A percentile compares a stretch with the other conserved stretches of the same genome.
These are phyloP conservation scores for Diplodia intermedia DNA, from an alignment of 2,329 filamentous ascomycete genomes.

Conservation along the genomic window DNA sequence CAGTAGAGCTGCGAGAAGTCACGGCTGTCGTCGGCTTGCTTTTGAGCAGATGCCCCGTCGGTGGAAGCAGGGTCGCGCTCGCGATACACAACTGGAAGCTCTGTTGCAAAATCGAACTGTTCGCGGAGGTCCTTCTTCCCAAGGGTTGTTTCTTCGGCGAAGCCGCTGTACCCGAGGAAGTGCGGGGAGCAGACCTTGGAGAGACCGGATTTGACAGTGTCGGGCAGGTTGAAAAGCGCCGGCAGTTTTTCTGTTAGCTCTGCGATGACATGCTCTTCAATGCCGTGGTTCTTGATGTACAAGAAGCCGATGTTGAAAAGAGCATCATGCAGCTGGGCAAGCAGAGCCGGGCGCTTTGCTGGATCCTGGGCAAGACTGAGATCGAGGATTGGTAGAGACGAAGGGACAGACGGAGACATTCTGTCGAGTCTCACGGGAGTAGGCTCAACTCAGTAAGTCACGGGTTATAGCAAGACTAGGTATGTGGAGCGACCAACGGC, in stretches of 20 bases:
- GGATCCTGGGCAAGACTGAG: conserved; percentile 54
- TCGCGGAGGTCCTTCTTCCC: conserved; percentile 61
- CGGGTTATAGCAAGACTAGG: background rate
- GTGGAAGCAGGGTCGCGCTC: background rate
- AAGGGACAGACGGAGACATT: conserved; percentile 21
- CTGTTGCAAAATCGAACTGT: conserved; percentile 67
- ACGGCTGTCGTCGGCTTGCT: conserved; percentile 44
- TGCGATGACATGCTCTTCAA: conserved; percentile 47
- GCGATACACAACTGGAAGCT: conserved; percentile 52
- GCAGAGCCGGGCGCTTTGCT: conserved; percentile 46
- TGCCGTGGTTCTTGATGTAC: conserved; percentile 60
- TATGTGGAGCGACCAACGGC: background rate
- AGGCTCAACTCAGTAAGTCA: too few species aligned
- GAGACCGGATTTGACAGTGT: conserved; percentile 49
- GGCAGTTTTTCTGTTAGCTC: conserved; percentile 54
- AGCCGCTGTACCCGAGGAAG: conserved; percentile 65
- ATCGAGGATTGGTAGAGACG: conserved; percentile 57
- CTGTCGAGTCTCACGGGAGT: background rate
- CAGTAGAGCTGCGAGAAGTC: conserved; percentile 51
- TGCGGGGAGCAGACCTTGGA: conserved; percentile 63
- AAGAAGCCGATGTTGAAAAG: conserved; percentile 62
- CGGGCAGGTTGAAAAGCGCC: conserved; percentile 52
- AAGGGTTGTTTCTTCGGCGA: conserved; percentile 63
- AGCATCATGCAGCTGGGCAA: conserved; percentile 55
- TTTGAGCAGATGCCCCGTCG: background rate